Evolutionary conservation across 768 basidiomycete genomes (phyloP).

Genomic region (Amanita fuliginea): DNA sequence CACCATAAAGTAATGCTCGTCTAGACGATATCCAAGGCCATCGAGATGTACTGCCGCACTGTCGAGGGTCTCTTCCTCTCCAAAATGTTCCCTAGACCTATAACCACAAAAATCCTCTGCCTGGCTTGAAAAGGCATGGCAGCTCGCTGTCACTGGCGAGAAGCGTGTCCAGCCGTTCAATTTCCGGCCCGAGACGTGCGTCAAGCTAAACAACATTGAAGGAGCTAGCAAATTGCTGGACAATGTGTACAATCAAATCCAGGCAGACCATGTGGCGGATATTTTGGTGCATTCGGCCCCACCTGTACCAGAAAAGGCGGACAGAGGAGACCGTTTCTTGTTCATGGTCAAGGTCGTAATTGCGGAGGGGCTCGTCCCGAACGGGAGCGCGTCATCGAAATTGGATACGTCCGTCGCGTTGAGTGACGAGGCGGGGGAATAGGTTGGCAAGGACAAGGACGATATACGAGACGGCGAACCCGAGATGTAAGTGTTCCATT

Average conservation of each 20-base stretch:
- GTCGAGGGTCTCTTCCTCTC: slow-evolving; percentile 84
- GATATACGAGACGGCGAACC: slow-evolving; percentile 75
- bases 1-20: neutral
- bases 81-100: slow-evolving; percentile 90
- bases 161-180: slow-evolving; percentile 94
- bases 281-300: slow-evolving; percentile 47
- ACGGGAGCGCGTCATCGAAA: slow-evolving; percentile 65
- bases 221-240: slow-evolving; percentile 85
- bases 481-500: slow-evolving; percentile 31
- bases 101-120: slow-evolving; percentile 82
- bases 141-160: slow-evolving; percentile 66
- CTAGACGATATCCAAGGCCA: slow-evolving; percentile 82
- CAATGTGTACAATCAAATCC: slow-evolving; percentile 86
- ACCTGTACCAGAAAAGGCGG: slow-evolving; percentile 61
- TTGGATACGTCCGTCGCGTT: slow-evolving; percentile 91
- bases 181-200: slow-evolving; percentile 87
- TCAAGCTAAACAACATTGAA: slow-evolving; percentile 96
- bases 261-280: slow-evolving; percentile 77
- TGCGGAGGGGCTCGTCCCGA: slow-evolving; percentile 77
- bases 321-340: slow-evolving; percentile 47
- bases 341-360: slow-evolving; percentile 92
- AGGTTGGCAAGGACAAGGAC: slow-evolving; percentile 92
- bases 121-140: slow-evolving; percentile 79
- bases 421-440: slow-evolving; percentile 84
- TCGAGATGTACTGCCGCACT: slow-evolving; percentile 84